Conservation (phyloP, 352 stramenopile species). For the Pythium apleroticum region DNA sequence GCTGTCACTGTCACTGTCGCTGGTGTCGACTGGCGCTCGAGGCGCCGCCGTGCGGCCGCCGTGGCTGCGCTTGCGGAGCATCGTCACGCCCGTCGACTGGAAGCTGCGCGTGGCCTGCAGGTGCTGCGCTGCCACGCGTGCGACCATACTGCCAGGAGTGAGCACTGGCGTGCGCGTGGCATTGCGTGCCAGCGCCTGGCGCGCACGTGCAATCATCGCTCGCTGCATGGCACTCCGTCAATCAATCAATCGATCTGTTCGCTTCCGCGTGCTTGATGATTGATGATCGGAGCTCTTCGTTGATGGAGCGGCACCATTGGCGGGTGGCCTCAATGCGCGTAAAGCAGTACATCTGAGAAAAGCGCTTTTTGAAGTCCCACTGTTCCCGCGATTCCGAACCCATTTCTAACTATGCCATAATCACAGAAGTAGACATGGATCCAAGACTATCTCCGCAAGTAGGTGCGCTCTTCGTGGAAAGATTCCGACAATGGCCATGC, state of each 20-base stretch:
- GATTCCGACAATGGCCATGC: constrained; percentile 4
- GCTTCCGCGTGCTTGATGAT: neutral
- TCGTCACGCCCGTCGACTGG: constrained; percentile 12
- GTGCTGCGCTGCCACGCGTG: constrained; percentile 2
- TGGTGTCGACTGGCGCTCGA: neutral
- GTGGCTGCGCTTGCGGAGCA: constrained; percentile 12
- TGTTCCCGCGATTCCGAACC: too few relatives aligned
- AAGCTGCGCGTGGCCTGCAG: constrained; percentile 6
- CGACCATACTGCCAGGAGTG: neutral
- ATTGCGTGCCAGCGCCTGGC: neutral
- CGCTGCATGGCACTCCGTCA: neutral
- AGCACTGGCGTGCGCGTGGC: neutral
- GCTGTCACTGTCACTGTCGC: constrained; percentile 9
- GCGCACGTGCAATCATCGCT: neutral
- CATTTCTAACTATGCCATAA: neutral
- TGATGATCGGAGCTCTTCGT: neutral
- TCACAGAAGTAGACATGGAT: neutral
- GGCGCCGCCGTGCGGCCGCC: constrained; percentile 9
- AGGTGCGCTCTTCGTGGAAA: neutral
- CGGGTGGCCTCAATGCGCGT: neutral
- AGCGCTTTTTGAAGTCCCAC: neutral
- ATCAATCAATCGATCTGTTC: constrained; percentile 7
- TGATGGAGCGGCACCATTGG: constrained; percentile 2
- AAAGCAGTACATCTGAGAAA: constrained; percentile 11
- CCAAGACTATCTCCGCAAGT: neutral